Evolutionary conservation across 306 rosid species (phyloP).

Genomic region (Bauhinia variegata): DNA sequence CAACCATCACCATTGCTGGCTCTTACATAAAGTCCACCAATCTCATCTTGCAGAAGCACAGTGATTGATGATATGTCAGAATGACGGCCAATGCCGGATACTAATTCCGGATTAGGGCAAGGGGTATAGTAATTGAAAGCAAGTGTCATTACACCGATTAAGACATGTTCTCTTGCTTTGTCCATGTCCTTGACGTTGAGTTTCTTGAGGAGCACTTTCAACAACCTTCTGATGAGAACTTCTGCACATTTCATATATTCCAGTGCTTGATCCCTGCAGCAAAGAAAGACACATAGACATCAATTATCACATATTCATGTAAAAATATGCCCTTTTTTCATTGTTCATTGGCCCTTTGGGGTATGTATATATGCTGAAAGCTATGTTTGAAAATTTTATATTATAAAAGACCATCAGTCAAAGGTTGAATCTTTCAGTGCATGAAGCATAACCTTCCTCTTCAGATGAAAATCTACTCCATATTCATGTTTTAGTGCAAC

Average conservation of each 20-base stretch:
- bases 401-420: neutral
- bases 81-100: constrained; percentile 43
- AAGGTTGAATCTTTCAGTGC: neutral
- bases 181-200: constrained; percentile 41
- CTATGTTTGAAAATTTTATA: neutral
- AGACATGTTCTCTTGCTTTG: constrained; percentile 32
- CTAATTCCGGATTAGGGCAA: constrained; percentile 46
- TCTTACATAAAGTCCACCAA: constrained; percentile 27
- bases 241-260: constrained; percentile 45
- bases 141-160: constrained; percentile 44
- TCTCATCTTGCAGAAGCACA: constrained; percentile 32
- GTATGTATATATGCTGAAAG: neutral
- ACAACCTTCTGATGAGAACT: constrained; percentile 33
- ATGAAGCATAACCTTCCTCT: neutral
- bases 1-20: constrained; percentile 7
- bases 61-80: constrained; percentile 29
- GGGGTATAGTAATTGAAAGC: constrained; percentile 47
- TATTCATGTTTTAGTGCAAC: neutral
- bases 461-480: too few relatives aligned
- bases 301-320: neutral
- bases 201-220: constrained; percentile 39
- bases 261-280: constrained; percentile 41
- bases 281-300: neutral
- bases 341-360: neutral
- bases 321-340: neutral